Evolutionary conservation across 1,139 yeast genomes (phyloP).

Genomic region (Pichia cactophila): DNA sequence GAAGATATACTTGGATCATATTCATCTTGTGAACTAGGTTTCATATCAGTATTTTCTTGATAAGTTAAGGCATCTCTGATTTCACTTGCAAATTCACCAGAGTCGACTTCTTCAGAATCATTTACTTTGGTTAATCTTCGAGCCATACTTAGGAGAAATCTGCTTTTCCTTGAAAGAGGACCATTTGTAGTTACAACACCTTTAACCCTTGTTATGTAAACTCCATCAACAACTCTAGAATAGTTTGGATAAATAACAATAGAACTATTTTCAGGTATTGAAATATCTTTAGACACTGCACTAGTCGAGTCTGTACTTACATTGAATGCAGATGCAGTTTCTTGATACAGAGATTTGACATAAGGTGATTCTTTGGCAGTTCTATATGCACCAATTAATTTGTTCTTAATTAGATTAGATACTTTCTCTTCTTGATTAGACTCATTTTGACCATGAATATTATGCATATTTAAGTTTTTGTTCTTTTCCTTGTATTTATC

Average conservation of each 20-base stretch:
- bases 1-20: conserved; percentile 19
- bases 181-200: conserved; percentile 76
- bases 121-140: conserved; percentile 52
- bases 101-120: conserved; percentile 23
- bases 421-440: conserved; percentile 15
- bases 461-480: background rate
- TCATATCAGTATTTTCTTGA: conserved; percentile 18
- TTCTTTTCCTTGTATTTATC: conserved; percentile 1
- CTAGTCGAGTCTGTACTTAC: conserved; percentile 3
- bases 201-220: conserved; percentile 50
- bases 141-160: conserved; percentile 60
- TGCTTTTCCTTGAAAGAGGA: conserved; percentile 59
- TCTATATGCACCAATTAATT: conserved; percentile 22
- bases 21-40: conserved; percentile 10
- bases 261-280: conserved; percentile 23
- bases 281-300: background rate
- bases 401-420: conserved; percentile 19
- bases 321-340: conserved; percentile 5
- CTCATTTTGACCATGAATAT: background rate
- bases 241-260: conserved; percentile 23
- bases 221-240: conserved; percentile 17
- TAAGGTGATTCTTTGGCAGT: conserved; percentile 26
- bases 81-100: conserved; percentile 30
- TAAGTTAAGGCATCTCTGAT: conserved; percentile 25
- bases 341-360: conserved; percentile 13